Evolutionary conservation across 148 eudicot species (phyloP), one percentile per base, ranked within the genome.

Genomic region (Chenopodium quinoa): DNA sequence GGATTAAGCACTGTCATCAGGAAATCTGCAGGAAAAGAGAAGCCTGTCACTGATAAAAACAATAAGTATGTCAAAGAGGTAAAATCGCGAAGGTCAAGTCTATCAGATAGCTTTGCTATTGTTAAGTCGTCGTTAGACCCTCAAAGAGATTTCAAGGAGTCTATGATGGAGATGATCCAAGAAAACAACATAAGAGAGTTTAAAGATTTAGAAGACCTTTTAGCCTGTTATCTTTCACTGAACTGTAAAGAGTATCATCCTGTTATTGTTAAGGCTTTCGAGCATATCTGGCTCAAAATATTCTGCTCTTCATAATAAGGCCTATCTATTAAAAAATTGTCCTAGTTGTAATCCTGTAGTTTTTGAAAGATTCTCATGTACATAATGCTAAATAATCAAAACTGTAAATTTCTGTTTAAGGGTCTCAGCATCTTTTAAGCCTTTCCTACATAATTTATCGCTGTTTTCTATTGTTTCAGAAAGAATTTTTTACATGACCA

Each of bases 81-180:
- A 4, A 76, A 63, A 34, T 76, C 77, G 56, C 60, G 69, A 34
- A 76, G 52, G 29, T 20, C 68, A 23, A 76, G 69, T n/a, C 19
- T 56, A 22, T 32, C 48, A 23, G 79, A 76, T 31, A 58, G 90
- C 68, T 84, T 91, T 72, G 94, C 92, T 0, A 76, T 90, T 9
- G 92, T 90, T 29, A 91, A 89, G 84, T 81, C 92, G 1, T 89
- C 94, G 0, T 20, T 81, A 9, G 91, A 91, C 54, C 94, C 94
- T 1, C 86, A 85, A 17, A 87, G 76, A 50, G 94, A 91, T 52
- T 91, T 91, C 76, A 90, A 71, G 78, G 94, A 91, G 0, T 91
- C 94, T 4, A 91, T 91, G 94, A 73, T 82, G 84, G 94, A 91
- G 80, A 91, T 91, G 94, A 89, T 91, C 9, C 80, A 85, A 37